phyloP scores from a whole-genome alignment of 2,329 filamentous ascomycete genomes.

The Diaporthe australafricana region DNA sequence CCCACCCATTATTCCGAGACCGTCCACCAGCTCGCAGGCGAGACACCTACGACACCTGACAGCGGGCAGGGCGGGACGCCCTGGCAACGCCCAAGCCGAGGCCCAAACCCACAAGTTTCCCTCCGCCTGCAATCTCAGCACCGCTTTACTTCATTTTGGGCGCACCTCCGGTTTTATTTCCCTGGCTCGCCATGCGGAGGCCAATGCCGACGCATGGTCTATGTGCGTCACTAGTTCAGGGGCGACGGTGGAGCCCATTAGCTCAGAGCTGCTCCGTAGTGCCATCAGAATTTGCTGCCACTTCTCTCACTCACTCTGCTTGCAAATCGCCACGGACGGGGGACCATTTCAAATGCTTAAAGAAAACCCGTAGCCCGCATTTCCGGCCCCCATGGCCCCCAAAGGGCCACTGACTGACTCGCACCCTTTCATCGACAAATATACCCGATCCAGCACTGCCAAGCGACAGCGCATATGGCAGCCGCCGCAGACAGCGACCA shows the following conservation, averaged over 20 bases:
- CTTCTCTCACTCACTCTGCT: neutral
- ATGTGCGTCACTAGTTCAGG: slow-evolving; percentile 29
- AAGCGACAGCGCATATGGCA: slow-evolving; percentile 4
- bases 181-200: slow-evolving; percentile 8
- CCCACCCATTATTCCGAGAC: slow-evolving; percentile 14
- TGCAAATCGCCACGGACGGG: neutral
- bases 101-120: neutral
- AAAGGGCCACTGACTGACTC: slow-evolving; percentile 18
- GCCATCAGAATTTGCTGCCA: slow-evolving; percentile 30
- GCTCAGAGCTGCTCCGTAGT: slow-evolving; percentile 22
- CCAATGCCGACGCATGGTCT: slow-evolving; percentile 7
- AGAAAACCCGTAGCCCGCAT: slow-evolving; percentile 12
- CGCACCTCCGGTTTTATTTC: neutral
- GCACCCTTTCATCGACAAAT: slow-evolving; percentile 8
- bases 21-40: neutral
- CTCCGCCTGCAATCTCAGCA: slow-evolving; percentile 22
- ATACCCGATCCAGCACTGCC: neutral
- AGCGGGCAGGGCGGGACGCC: too few species aligned
- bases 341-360: slow-evolving; percentile 4
- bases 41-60: neutral
- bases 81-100: slow-evolving; percentile 11
- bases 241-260: slow-evolving; percentile 21
- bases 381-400: neutral
- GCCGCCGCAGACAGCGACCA: slow-evolving; percentile 7
- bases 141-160: slow-evolving; percentile 1